These are phyloP conservation scores for Stachybotrys chartarum DNA, from an alignment of 2,329 filamentous ascomycete species.

Conservation along the genomic window DNA sequence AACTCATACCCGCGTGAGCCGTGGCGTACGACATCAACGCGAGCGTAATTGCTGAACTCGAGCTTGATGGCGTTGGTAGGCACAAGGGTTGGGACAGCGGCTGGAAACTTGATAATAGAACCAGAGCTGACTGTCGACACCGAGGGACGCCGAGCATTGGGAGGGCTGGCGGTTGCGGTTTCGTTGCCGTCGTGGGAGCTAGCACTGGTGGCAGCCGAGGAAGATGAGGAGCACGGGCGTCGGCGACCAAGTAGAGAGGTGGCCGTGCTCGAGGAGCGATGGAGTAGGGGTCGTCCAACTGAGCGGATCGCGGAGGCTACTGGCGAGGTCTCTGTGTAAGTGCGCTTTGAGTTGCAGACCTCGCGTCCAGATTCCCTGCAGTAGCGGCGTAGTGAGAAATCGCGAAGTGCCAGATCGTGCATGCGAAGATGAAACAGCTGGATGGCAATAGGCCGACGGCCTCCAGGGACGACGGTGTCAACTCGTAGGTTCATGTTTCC, in stretches of 20 bases:
- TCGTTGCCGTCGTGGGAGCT: conserved; percentile 4
- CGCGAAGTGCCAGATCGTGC: conserved; percentile 78
- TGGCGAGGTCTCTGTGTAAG: conserved; percentile 38
- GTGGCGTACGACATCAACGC: conserved; percentile 72
- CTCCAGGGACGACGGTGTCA: conserved; percentile 62
- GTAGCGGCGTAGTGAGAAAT: conserved; percentile 88
- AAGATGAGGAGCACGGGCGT: conserved; percentile 7
- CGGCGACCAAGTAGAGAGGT: conserved; percentile 14
- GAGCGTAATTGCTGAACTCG: conserved; percentile 96
- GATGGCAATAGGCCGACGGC: conserved; percentile 58
- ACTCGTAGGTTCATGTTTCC: conserved; percentile 96
- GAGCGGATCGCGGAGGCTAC: conserved; percentile 43
- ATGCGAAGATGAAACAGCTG: conserved; percentile 91
- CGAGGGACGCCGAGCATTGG: conserved; percentile 1
- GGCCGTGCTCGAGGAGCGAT: conserved; percentile 15
- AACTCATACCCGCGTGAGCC: conserved; percentile 70
- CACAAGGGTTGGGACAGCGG: conserved; percentile 27
- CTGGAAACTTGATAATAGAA: conserved; percentile 15
- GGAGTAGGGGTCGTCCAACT: conserved; percentile 16
- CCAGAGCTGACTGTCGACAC: conserved; percentile 5
- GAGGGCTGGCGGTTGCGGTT: not conserved
- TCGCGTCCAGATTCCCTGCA: conserved; percentile 89
- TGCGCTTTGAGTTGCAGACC: conserved; percentile 76
- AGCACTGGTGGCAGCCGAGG: conserved; percentile 10
- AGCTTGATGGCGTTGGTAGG: conserved; percentile 78